Conservation (phyloP, 108 stramenopile genomes). For the Nitzschia putrida region DNA sequence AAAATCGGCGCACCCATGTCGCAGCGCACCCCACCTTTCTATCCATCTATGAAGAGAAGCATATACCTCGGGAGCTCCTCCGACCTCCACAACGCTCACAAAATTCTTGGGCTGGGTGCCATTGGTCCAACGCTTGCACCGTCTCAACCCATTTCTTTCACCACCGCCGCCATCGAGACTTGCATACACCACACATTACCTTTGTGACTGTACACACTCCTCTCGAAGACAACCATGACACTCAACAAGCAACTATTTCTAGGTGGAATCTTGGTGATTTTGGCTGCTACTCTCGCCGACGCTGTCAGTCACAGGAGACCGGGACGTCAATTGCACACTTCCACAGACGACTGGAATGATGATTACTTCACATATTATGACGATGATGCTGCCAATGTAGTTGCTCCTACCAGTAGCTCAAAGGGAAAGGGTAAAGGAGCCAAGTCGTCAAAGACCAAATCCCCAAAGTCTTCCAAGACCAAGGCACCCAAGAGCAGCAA, state of each 20-base stretch:
- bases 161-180: no score
- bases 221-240: no score
- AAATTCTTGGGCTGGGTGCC: no score
- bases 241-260: neutral
- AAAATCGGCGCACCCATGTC: no score
- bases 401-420: neutral
- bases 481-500: neutral
- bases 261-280: neutral
- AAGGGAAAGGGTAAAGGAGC: neutral
- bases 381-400: neutral
- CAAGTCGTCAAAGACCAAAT: neutral
- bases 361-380: slow-evolving; percentile 10
- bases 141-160: no score
- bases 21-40: no score
- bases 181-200: no score
- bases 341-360: slow-evolving; percentile 10
- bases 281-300: neutral
- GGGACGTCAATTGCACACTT: neutral
- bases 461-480: neutral
- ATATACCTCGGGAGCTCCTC: no score
- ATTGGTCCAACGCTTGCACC: no score
- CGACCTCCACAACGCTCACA: no score
- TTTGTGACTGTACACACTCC: no score
- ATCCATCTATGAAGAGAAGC: no score
- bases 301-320: neutral